Evolutionary conservation across 371 early-diverging fungal genomes (phyloP), one percentile per base, ranked within the genome.

Genomic region (Catenaria anguillulae): DNA sequence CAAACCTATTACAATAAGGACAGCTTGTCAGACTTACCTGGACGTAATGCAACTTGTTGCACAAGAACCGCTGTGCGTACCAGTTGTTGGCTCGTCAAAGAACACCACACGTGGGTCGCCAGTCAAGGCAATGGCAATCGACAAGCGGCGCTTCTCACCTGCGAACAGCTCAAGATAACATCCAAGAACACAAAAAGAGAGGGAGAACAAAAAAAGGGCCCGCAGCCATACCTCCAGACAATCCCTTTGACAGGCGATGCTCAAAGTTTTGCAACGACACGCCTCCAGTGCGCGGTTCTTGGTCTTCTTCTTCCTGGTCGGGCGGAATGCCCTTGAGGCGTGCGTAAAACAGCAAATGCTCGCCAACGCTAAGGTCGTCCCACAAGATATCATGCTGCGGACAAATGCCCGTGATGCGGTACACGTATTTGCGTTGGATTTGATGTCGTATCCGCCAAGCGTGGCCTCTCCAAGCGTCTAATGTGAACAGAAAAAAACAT

Each of bases 331-430:
- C 86, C 70, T 84, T 85, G 36, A 86, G 64, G 10, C 40, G 40
- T 17, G 40, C 5, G 40, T 40, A 40, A 40, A 40, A 40, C 40
- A 77, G 74, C 23, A 87, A 67, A 66, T 88, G 86, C 68, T 87
- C 88, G 10, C 68, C 75, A 2, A 84, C 81, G 6, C 86, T 84
- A 45, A 88, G 65, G 56, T 86, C 86, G 31, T 80, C 82, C 86
- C 87, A 88, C 5, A 88, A 72, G 66, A 85, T 84, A 62, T 84
- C 85, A 59, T 82, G 80, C 70, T 76, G 86, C 33, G 88, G 86
- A 61, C 86, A 88, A 34, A 86, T 74, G 26, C 87, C 88, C 63
- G 84, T 83, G 63, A 71, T 72, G 24, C 72, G 64, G 66, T 82
- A 85, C 5, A 88, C 84, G n/a, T 77, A 69, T 35, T 72, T 70